Evolutionary conservation across 306 rosid species (phyloP).

Genomic region (Herpetospermum pedunculosum): DNA sequence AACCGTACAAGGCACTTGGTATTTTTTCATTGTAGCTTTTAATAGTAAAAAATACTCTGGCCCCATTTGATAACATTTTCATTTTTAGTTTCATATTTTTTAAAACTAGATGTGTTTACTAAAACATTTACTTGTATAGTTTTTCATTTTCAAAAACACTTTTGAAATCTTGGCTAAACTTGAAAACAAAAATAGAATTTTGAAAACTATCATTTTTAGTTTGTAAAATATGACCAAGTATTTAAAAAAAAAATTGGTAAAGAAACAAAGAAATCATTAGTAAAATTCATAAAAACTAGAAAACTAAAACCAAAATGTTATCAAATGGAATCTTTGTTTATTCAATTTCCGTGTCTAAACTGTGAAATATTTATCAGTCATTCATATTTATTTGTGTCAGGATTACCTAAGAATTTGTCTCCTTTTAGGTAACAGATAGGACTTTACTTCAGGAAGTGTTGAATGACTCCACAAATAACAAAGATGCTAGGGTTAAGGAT

Average conservation of each 20-base stretch:
- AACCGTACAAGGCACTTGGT: neutral
- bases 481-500: constrained; percentile 84
- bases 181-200: neutral
- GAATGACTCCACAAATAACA: constrained; percentile 59
- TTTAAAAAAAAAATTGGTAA: neutral
- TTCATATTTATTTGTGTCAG: neutral
- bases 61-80: neutral
- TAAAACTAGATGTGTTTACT: neutral
- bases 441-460: constrained; percentile 65
- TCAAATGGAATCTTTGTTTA: neutral
- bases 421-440: constrained; percentile 76
- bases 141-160: neutral
- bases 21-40: neutral
- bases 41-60: neutral
- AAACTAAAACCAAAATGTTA: neutral
- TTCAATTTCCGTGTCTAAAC: neutral
- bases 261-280: neutral
- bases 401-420: neutral
- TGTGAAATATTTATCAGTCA: neutral
- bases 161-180: neutral
- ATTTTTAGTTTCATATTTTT: neutral
- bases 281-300: neutral
- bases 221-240: neutral
- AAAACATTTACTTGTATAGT: neutral
- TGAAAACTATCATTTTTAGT: neutral